Conservation (phyloP, 75 land plant genomes). For the Cunninghamia lanceolata region DNA sequence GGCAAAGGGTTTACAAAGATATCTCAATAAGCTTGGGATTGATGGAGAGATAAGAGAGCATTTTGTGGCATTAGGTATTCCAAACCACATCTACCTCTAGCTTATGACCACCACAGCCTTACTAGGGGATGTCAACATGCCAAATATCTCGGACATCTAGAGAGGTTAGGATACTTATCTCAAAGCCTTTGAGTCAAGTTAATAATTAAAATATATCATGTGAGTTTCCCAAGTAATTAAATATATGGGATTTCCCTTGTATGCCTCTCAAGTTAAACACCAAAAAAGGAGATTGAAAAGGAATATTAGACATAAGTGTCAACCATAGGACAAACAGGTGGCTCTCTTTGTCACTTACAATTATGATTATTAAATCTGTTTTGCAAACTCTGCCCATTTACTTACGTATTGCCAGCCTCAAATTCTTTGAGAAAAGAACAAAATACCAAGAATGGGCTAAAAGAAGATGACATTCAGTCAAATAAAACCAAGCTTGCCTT, state of each 20-base stretch:
- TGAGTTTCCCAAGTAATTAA: neutral
- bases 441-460: neutral
- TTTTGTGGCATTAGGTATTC: neutral
- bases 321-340: neutral
- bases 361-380: neutral
- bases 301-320: neutral
- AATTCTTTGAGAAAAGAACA: neutral
- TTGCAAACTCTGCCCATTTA: neutral
- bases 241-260: neutral
- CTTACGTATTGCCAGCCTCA: neutral
- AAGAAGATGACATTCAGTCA: neutral
- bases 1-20: neutral
- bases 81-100: neutral
- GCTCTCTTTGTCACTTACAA: neutral
- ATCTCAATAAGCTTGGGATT: neutral
- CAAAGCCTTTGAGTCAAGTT: neutral
- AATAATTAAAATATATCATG: neutral
- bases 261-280: neutral
- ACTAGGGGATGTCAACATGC: neutral
- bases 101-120: neutral
- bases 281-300: neutral
- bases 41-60: neutral
- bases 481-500: neutral
- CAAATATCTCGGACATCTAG: neutral
- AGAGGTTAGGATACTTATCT: neutral